Percentiles rank a stretch among this genome's conserved stretches.
Conservation (phyloP, 805 yeast genomes). For the Blastobotrys mokoenaii region DNA sequence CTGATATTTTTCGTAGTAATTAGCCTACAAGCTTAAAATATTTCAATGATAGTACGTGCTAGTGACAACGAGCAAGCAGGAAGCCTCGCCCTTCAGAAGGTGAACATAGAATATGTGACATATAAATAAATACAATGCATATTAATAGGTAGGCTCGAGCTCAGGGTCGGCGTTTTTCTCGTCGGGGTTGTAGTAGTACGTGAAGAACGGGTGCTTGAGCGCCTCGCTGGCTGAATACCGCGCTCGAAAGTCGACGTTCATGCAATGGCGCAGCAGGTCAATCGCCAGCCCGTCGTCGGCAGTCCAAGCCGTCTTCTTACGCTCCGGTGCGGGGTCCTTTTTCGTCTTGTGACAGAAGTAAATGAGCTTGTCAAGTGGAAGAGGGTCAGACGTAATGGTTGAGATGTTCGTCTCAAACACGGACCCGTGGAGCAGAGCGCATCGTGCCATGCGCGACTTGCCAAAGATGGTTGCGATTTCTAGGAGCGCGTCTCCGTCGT, state of each 20-base stretch:
- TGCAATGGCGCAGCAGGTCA: slow-evolving; percentile 40
- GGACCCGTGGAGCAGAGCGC: slow-evolving; percentile 81
- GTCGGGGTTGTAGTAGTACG: too few relatives aligned
- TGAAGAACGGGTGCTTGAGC: slow-evolving; percentile 53
- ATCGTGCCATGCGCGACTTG: slow-evolving; percentile 53
- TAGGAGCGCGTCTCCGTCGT: slow-evolving; percentile 83
- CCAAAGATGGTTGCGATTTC: slow-evolving; percentile 84
- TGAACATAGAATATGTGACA: too few relatives aligned
- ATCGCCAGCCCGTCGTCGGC: slow-evolving; percentile 22
- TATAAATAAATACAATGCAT: background rate
- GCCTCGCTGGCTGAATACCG: slow-evolving; percentile 63
- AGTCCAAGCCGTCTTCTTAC: background rate
- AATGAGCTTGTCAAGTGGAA: slow-evolving; percentile 35
- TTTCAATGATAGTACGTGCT: too few relatives aligned
- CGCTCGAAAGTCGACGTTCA: slow-evolving; percentile 59
- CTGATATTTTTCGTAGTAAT: too few relatives aligned
- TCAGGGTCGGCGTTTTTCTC: background rate
- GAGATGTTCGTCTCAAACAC: slow-evolving; percentile 64
- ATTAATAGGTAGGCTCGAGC: background rate
- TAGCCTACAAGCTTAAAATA: too few relatives aligned
- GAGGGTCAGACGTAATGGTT: slow-evolving; percentile 38
- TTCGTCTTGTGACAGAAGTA: slow-evolving; percentile 21
- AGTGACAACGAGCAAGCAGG: too few relatives aligned
- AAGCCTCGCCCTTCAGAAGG: too few relatives aligned
- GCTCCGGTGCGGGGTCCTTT: background rate